phyloP scores from a whole-genome alignment of 2,329 filamentous ascomycete species.

The Penicillium sp. region DNA sequence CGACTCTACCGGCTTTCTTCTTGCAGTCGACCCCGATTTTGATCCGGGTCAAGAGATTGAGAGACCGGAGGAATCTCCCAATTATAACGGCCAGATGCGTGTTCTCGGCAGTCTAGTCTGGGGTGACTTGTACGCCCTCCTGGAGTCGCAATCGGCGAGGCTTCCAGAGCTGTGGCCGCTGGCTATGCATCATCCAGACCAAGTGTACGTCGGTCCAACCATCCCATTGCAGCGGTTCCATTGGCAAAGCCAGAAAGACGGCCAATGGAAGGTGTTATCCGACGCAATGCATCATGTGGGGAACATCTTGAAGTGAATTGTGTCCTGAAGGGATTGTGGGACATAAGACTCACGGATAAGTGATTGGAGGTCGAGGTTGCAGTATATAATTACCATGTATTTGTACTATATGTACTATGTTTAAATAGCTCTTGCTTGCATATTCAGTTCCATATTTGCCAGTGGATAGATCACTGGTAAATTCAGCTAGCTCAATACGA shows the following conservation, averaged over 20 bases:
- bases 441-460: no score
- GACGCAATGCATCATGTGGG: neutral
- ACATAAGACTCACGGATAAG: no score
- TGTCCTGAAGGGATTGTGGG: no score
- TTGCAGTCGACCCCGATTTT: slow-evolving; percentile 29
- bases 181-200: slow-evolving; percentile 32
- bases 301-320: neutral
- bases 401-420: no score
- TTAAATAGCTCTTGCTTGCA: no score
- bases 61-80: slow-evolving; percentile 23
- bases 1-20: slow-evolving; percentile 26
- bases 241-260: slow-evolving; percentile 16
- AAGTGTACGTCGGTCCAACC: slow-evolving; percentile 31
- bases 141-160: slow-evolving; percentile 14
- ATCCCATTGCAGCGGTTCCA: slow-evolving; percentile 15
- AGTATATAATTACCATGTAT: no score
- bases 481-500: no score
- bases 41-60: slow-evolving; percentile 12
- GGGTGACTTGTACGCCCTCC: slow-evolving; percentile 32
- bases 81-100: slow-evolving; percentile 31
- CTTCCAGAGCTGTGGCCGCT: slow-evolving; percentile 33
- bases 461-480: no score
- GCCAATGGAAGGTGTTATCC: slow-evolving; percentile 2
- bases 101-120: slow-evolving; percentile 35
- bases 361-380: no score